Conservation (phyloP, 1,284 basidiomycete species). For the Caloboletus inedulis region DNA sequence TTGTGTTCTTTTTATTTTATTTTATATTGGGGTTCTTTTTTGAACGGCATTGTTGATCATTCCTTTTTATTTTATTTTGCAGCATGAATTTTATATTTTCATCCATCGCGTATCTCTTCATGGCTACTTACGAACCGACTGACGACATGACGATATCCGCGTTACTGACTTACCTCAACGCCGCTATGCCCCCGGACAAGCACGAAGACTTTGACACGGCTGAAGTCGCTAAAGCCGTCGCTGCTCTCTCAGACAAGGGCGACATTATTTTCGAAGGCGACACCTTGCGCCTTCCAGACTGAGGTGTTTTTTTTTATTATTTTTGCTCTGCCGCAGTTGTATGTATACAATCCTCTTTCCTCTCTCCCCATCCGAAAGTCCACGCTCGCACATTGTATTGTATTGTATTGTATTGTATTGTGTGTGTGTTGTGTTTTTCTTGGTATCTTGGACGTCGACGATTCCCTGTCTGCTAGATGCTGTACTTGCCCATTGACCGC, state of each 20-base stretch:
- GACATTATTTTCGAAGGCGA: conserved; percentile 58
- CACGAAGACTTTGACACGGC: conserved; percentile 75
- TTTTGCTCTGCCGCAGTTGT: not conserved
- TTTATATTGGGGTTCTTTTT: not conserved
- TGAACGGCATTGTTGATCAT: conserved; percentile 9
- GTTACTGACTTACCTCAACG: conserved; percentile 66
- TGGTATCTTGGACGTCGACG: conserved; percentile 34
- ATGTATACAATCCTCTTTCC: not conserved
- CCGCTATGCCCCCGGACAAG: conserved; percentile 69
- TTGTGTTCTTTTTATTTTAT: not conserved
- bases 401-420: conserved; percentile 13
- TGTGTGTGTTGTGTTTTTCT: conserved; percentile 9
- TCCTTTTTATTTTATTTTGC: conserved; percentile 4
- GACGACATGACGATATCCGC: conserved; percentile 67
- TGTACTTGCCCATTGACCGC: not conserved
- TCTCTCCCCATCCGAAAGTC: not conserved
- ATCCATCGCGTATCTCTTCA: conserved; percentile 59
- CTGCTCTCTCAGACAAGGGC: conserved; percentile 50
- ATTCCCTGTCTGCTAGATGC: conserved; percentile 13
- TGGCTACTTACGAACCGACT: conserved; percentile 56
- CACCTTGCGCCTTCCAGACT: conserved; percentile 42
- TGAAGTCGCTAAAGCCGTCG: conserved; percentile 62
- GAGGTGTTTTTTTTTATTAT: not conserved
- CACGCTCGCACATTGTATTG: conserved; percentile 1
- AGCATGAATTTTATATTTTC: conserved; percentile 58